A percentile compares a stretch with the other conserved stretches of the same genome.
phyloP scores from a whole-genome alignment of 2,329 filamentous ascomycete species.

The Fusarium sp. region DNA sequence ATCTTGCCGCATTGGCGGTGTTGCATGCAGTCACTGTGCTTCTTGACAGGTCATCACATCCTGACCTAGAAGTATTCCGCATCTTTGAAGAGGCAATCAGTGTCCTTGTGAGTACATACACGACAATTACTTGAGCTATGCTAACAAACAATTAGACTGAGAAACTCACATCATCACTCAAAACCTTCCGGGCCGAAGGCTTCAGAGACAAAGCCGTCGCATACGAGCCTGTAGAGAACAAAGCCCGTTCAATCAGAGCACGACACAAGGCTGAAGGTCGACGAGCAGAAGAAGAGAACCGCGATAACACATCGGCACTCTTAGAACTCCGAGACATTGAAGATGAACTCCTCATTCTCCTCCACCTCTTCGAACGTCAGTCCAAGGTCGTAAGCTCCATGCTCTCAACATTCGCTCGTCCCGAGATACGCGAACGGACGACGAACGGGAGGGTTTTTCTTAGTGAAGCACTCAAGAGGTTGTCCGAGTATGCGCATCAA shows the following conservation, averaged over 20 bases:
- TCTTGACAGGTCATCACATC: constrained; percentile 69
- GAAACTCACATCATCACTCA: constrained; percentile 71
- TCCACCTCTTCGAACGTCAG: constrained; percentile 69
- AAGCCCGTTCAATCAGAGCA: constrained; percentile 53
- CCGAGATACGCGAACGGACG: constrained; percentile 55
- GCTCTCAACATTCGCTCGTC: constrained; percentile 56
- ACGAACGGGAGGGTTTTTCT: constrained; percentile 64
- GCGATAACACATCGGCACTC: constrained; percentile 71
- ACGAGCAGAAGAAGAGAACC: constrained; percentile 67
- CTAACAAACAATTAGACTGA: constrained; percentile 60
- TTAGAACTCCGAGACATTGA: constrained; percentile 74
- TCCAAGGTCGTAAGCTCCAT: constrained; percentile 61
- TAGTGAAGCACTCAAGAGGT: constrained; percentile 61
- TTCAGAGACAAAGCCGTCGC: constrained; percentile 60
- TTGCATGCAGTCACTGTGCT: constrained; percentile 72
- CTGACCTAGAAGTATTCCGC: constrained; percentile 71
- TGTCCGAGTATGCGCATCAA: constrained; percentile 67
- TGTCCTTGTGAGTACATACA: constrained; percentile 60
- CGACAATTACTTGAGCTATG: fast-evolving
- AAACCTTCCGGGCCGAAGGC: constrained; percentile 69
- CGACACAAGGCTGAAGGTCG: constrained; percentile 55
- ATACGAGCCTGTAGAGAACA: constrained; percentile 55
- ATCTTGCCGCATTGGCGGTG: constrained; percentile 72
- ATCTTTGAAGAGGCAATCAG: constrained; percentile 76
- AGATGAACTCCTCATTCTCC: constrained; percentile 70